Base-by-base conservation (phyloP, 768 basidiomycete species). In the Galerina sulciceps region DNA sequence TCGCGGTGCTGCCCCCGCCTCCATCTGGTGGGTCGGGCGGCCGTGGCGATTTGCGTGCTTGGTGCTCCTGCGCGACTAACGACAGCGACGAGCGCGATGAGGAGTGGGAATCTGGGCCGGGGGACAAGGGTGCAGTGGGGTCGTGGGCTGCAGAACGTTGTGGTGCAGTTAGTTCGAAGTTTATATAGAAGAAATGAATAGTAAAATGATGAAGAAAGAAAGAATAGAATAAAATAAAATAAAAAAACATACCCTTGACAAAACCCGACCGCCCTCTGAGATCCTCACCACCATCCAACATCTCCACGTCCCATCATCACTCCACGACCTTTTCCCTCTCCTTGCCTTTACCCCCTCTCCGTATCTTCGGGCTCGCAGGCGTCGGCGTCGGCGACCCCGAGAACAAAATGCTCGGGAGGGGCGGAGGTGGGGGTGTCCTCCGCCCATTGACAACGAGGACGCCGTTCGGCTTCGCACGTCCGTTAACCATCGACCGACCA, bases 271-370 rank as follows among this genome's bases (percentile, higher is more conserved):
- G 23, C 13, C 53, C 62, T 26, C 40, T 18, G 13, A 38, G 31
- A 8, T 18, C 4, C 11, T 26, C 36, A n/a, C 49, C 53, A 17
- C 43, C 49, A 23, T 66, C 65, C 35, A 46, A 6, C 57, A 59
- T 55, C 41, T 63, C 56, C 31, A 57, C 64, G 26, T 60, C 58
- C 41, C 58, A 8, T 51, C 60, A 10, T 57, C 50, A n/a, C 10
- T 58, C 55, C 23, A 38, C 53, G 10, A 34, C 59, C 6, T 55
- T 51, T n/a, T n/a, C n/a, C n/a, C n/a, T n/a, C 15, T 58, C 70
- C 46, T 61, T 66, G 22, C 61, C 69, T 38, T 66, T 66, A 47
- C 60, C 57, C 23, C 44, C 59, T 49, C 42, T 51, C 43, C 42
- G 3, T 23, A 47, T 15, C 1, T 22, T 11, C 46, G 34, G 14